Evolutionary conservation across 2,329 filamentous ascomycete genomes (phyloP).

Genomic region (Zasmidium cellare): DNA sequence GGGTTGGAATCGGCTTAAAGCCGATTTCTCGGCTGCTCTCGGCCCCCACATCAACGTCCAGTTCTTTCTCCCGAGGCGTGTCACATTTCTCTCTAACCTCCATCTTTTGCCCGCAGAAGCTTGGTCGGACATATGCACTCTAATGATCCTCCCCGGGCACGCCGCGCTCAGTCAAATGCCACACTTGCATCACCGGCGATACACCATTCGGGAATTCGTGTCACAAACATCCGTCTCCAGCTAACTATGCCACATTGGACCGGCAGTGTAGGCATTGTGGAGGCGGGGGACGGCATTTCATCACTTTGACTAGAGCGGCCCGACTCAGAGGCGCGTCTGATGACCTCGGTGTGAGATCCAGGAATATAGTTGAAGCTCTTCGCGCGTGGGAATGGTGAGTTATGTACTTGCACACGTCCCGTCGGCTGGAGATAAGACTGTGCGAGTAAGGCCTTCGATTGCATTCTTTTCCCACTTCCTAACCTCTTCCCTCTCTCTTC

Average conservation of each 20-base stretch:
- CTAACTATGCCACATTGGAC: neutral
- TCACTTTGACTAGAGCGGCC: neutral
- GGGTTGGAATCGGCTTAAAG: no score
- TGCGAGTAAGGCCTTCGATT: neutral
- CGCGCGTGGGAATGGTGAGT: neutral
- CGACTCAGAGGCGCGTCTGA: neutral
- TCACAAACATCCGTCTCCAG: neutral
- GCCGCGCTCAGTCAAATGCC: neutral
- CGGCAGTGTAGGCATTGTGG: neutral
- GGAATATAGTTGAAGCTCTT: neutral
- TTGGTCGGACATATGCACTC: neutral
- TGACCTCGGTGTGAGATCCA: neutral
- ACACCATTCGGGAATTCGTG: neutral
- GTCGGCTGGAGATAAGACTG: neutral
- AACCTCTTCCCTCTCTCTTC: neutral
- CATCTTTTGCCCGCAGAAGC: neutral
- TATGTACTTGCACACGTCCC: no score
- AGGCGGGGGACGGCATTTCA: neutral
- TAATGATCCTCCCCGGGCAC: neutral
- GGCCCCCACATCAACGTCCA: neutral
- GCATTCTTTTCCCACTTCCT: neutral
- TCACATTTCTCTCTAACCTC: neutral
- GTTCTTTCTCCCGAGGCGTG: neutral
- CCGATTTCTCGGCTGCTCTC: neutral
- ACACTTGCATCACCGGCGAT: no score